Percentiles rank a stretch among this genome's conserved stretches.
Evolutionary conservation across 441 rosid genomes (phyloP).

Genomic region (Syzygium syzygioides): DNA sequence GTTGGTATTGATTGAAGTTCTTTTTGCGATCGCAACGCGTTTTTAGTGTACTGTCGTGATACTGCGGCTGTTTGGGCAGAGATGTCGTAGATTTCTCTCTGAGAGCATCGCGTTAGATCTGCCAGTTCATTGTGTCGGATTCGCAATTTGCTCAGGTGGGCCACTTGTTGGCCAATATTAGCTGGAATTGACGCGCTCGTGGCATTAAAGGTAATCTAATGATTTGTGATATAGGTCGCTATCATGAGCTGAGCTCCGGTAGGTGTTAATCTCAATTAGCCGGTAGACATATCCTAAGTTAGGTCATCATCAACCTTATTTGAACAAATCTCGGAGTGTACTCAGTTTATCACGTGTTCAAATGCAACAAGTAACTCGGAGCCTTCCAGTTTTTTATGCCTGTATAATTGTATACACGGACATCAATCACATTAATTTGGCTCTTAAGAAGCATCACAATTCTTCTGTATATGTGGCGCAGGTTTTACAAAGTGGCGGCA

Average conservation of each 20-base stretch:
- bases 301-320: background rate
- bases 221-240: background rate
- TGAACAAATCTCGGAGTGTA: background rate
- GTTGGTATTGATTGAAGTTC: background rate
- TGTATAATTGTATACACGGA: background rate
- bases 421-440: background rate
- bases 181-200: background rate
- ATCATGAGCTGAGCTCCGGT: background rate
- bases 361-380: background rate
- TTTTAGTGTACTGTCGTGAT: background rate
- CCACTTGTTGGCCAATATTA: background rate
- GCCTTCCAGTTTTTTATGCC: background rate
- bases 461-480: conserved; percentile 18
- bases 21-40: background rate
- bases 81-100: background rate
- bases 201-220: background rate
- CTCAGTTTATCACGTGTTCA: background rate
- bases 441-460: background rate
- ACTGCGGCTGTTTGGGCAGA: background rate
- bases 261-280: background rate
- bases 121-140: background rate
- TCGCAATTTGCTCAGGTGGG: background rate
- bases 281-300: background rate
- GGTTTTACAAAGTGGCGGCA: conserved; percentile 74
- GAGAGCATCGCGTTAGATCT: background rate